Conservation (phyloP, 345 rosid genomes). For the Eucalyptus decipiens region DNA sequence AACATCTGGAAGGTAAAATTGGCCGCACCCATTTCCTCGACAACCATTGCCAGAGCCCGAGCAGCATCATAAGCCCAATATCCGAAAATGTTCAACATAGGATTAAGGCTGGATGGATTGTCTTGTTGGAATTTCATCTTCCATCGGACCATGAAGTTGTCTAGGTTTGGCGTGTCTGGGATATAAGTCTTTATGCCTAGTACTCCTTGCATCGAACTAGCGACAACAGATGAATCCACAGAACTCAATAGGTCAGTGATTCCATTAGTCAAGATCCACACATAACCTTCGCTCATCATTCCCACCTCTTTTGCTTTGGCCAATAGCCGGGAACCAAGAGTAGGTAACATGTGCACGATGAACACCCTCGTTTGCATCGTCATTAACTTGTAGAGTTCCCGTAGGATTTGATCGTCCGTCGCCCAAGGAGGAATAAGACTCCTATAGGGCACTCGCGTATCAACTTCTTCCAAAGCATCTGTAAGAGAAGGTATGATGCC, state of each 20-base stretch:
- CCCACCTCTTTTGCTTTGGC: neutral
- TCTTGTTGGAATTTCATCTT: neutral
- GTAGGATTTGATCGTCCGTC: neutral
- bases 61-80: neutral
- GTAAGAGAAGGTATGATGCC: neutral
- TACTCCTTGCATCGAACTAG: neutral
- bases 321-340: accelerated
- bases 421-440: neutral
- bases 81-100: neutral
- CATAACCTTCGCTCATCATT: neutral
- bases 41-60: neutral
- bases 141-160: neutral
- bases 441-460: neutral
- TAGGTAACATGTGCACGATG: neutral
- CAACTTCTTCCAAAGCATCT: neutral
- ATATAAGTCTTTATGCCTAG: neutral
- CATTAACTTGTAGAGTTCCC: neutral
- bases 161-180: neutral
- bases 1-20: neutral
- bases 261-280: neutral
- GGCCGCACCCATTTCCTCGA: neutral
- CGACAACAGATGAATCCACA: neutral
- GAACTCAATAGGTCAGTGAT: neutral
- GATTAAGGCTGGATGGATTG: neutral
- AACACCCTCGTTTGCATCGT: neutral